Base-by-base conservation (phyloP, 495 filamentous ascomycete genomes). In the Trichoderma erinaceum region DNA sequence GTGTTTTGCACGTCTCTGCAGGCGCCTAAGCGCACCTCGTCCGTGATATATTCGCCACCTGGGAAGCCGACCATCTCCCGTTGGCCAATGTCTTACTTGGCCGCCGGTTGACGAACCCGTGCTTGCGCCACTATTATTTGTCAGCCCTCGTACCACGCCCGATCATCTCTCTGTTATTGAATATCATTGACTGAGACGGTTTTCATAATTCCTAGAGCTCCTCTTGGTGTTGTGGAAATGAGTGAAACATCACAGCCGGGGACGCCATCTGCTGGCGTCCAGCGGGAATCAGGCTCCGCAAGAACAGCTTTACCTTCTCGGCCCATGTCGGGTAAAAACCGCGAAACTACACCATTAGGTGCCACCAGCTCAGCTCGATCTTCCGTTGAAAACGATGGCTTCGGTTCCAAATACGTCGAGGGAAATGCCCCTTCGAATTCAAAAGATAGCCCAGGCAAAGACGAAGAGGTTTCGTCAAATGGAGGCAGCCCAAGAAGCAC, bases 291-390 rank as follows among this genome's bases (percentile, higher is more conserved):
- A 35, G 44, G 29, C 7, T 13, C 66, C 16, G 50, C 46, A 13
- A 18, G 67, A 35, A 68, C 67, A 12, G 67, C 67, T 27, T 29
- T 68, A n/a, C 67, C 67, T 4, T 64, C 67, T 18, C 67, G 67
- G 18, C 67, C 67, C 25, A 64, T 68, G 58, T 48, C 61, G 41
- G 12, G 11, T 10, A 61, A 61, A 25, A 61, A 12, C 11, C 56
- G 56, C 43, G 44, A 66, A 52, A 66, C 65, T 44, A 46, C 65
- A 12, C 56, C 56, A 13, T 32, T 25, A 16, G 56, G 56, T 3
- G 3, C 25, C 56, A 18, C 35, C 23, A 32, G 13, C 12, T 61
- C 56, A 32, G 23, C 56, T 29, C 50, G 50, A 58, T 32, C 56
- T 61, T 61, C 56, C 11, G 56, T 61, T 8, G 56, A 61, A 61